phyloP scores from a whole-genome alignment of 1,284 basidiomycete genomes.

The Xanthoconium separans region DNA sequence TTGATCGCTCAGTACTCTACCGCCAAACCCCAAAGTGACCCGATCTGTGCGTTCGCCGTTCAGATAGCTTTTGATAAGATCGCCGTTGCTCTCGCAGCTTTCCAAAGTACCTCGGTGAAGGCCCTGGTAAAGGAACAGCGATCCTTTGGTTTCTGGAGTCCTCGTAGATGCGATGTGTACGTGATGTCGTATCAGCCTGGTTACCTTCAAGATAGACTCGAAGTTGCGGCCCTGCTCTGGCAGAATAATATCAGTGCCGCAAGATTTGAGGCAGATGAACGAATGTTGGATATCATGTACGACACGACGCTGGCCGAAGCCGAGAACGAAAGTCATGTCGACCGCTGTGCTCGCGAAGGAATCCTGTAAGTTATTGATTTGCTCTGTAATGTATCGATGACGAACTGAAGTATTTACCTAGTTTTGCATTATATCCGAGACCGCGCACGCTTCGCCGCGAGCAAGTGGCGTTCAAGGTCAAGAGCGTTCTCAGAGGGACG shows the following conservation, averaged over 20 bases:
- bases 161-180: constrained; percentile 83
- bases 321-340: constrained; percentile 63
- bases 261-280: no score
- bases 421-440: constrained; percentile 71
- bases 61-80: constrained; percentile 84
- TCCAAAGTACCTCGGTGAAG: constrained; percentile 69
- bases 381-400: not conserved
- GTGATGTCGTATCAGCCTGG: constrained; percentile 79
- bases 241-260: constrained; percentile 77
- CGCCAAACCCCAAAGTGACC: constrained; percentile 51
- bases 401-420: constrained; percentile 28
- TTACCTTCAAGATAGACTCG: constrained; percentile 72
- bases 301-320: constrained; percentile 62
- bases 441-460: constrained; percentile 57
- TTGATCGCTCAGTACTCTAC: constrained; percentile 64
- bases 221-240: constrained; percentile 79
- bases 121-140: constrained; percentile 73
- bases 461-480: constrained; percentile 73
- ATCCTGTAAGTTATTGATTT: constrained; percentile 55
- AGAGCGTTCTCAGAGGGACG: constrained; percentile 72
- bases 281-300: constrained; percentile 91
- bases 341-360: constrained; percentile 70
- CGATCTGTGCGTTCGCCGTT: constrained; percentile 67
- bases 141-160: constrained; percentile 86
- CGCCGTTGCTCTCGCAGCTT: constrained; percentile 65